Base-by-base conservation (phyloP, 495 filamentous ascomycete genomes). In the Chaetomium tenue region DNA sequence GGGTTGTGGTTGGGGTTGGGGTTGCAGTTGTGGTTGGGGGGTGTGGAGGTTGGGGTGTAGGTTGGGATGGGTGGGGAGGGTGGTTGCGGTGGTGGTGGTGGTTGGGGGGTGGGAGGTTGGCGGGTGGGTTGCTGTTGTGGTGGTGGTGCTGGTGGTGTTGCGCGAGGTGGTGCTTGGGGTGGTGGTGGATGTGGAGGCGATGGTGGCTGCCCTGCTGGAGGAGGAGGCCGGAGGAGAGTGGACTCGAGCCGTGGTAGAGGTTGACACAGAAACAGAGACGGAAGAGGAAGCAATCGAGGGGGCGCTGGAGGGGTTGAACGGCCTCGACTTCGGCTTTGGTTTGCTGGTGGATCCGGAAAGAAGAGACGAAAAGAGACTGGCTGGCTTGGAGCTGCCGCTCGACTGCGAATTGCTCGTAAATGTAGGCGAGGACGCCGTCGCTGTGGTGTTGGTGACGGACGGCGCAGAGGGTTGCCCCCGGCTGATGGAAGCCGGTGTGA, bases 401-500 rank as follows among this genome's bases (percentile, higher is more conserved):
- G 58, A 1, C 5, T 33, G 23, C 13, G 39, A 2, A 20, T 11
- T 11, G 25, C 2, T 5, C 25, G 26, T 50, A 11, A 15, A n/a
- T 15, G 61, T 37, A 0, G 51, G 50, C 1, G 58, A 28, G 16
- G 60, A 25, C 12, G 61, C 65, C 8, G 61, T 65, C 15, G 52
- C 61, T 1, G 58, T 64, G 0, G 62, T 33, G 46, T 25, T 62
- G 53, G 51, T 65, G 7, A 65, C 62, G 8, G 58, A 61, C 18
- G 66, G 58, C 47, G 58, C 62, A 16, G 59, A 61, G 5, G 61
- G 62, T 5, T 46, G 62, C 2, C 58, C 58, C 30, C 9, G 58
- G 52, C 44, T 47, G 1, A 52, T 25, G 2, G 51, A 52, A 16
- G 57, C 47, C 0, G 57, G 22, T 6, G 40, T 60, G 48, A 55